Conservation (phyloP, 2,329 filamentous ascomycete species). For the Aspergillus ustus region DNA sequence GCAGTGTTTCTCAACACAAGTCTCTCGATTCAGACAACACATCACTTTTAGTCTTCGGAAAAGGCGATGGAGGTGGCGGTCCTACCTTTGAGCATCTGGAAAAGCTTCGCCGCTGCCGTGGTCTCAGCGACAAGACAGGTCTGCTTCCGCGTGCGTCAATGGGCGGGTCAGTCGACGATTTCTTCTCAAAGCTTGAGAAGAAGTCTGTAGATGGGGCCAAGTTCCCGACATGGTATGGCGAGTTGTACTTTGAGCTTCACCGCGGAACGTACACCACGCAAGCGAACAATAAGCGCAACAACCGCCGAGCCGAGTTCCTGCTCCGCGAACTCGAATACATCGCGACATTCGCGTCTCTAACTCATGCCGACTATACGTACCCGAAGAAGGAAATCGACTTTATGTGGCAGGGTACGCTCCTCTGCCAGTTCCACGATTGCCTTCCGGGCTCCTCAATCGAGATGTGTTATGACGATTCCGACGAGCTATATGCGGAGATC, state of each 20-base stretch:
- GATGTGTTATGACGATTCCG: conserved; percentile 97
- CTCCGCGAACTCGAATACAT: conserved; percentile 87
- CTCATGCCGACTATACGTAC: conserved; percentile 74
- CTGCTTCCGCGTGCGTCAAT: conserved; percentile 85
- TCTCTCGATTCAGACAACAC: conserved; percentile 91
- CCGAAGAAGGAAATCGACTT: conserved; percentile 91
- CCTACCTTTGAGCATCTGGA: conserved; percentile 93
- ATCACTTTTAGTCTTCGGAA: conserved; percentile 90
- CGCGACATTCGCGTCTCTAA: conserved; percentile 81
- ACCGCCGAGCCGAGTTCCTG: conserved; percentile 81
- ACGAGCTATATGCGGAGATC: conserved; percentile 82
- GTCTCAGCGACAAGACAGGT: conserved; percentile 84
- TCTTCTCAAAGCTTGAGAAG: conserved; percentile 83
- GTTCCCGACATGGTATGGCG: conserved; percentile 95
- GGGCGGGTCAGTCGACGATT: conserved; percentile 89
- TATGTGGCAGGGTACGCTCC: conserved; percentile 90
- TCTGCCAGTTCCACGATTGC: conserved; percentile 98
- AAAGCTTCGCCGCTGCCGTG: conserved; percentile 89
- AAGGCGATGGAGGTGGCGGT: conserved; percentile 93
- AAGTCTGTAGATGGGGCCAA: conserved; percentile 70
- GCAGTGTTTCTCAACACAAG: conserved; percentile 91
- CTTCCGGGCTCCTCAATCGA: conserved; percentile 93
- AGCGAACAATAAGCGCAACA: conserved; percentile 95
- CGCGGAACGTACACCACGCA: conserved; percentile 97
- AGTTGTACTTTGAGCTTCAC: conserved; percentile 97